A percentile compares a stretch with the other conserved stretches of the same genome.
Conservation (phyloP, 1,139 yeast species). For the Debaryomyces fabryi region DNA sequence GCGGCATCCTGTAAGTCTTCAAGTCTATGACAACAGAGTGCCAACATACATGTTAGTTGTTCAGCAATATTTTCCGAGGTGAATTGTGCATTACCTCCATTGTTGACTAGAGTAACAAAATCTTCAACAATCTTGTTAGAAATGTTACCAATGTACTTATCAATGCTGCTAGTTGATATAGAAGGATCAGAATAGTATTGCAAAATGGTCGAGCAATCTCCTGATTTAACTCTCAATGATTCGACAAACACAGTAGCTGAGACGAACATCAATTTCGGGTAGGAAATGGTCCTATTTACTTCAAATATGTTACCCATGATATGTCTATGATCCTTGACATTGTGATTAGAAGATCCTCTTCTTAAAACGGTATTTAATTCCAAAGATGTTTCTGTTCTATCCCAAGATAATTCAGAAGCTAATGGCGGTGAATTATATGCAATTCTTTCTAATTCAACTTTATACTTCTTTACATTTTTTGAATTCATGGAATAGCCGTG, state of each 20-base stretch:
- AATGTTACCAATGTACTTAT: conserved; percentile 66
- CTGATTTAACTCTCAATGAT: conserved; percentile 73
- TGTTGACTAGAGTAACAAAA: conserved; percentile 49
- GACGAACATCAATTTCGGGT: conserved; percentile 84
- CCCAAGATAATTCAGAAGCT: conserved; percentile 84
- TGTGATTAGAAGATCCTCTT: conserved; percentile 84
- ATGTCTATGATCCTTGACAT: conserved; percentile 74
- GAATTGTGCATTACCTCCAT: conserved; percentile 54
- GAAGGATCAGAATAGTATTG: conserved; percentile 88
- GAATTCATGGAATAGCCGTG: conserved; percentile 81
- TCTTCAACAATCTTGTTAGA: conserved; percentile 62
- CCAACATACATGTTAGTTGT: conserved; percentile 70
- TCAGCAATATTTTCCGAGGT: conserved; percentile 63
- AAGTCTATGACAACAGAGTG: conserved; percentile 77
- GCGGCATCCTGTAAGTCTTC: conserved; percentile 80
- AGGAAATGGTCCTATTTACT: conserved; percentile 59
- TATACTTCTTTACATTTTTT: conserved; percentile 50
- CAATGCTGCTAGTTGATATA: conserved; percentile 70
- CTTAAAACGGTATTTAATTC: conserved; percentile 90
- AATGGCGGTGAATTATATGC: conserved; percentile 92
- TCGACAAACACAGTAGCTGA: conserved; percentile 84
- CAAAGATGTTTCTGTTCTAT: conserved; percentile 86
- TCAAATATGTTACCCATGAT: conserved; percentile 55
- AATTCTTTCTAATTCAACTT: conserved; percentile 59
- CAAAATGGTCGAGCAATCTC: conserved; percentile 76